These are phyloP conservation scores for Sporothrix humicola DNA, from an alignment of 2,329 filamentous ascomycete genomes.

Conservation along the genomic window DNA sequence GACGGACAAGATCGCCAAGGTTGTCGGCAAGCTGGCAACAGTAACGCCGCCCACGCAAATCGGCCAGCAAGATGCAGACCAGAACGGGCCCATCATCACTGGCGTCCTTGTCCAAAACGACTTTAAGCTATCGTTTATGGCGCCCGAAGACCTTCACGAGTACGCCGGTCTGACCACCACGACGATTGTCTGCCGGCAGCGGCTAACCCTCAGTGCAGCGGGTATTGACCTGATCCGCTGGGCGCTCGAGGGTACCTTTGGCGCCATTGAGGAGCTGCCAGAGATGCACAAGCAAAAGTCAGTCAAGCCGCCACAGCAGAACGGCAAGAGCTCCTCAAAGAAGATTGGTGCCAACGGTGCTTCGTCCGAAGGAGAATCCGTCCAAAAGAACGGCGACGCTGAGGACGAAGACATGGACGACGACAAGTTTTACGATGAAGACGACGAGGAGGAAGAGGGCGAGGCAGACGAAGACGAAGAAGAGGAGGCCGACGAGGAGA, in stretches of 20 bases:
- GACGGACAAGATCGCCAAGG: slow-evolving; percentile 92
- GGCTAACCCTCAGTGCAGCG: slow-evolving; percentile 83
- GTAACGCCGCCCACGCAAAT: slow-evolving; percentile 68
- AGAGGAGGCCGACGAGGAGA: slow-evolving; percentile 59
- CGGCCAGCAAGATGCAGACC: not conserved
- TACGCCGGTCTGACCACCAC: slow-evolving; percentile 97
- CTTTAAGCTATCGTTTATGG: slow-evolving; percentile 97
- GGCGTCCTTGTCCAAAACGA: slow-evolving; percentile 97
- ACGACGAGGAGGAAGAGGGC: slow-evolving; percentile 42
- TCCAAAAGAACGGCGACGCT: slow-evolving; percentile 30
- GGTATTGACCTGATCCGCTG: slow-evolving; percentile 90
- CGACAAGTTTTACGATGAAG: slow-evolving; percentile 49
- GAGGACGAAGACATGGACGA: slow-evolving; percentile 27
- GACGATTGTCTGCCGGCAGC: slow-evolving; percentile 89
- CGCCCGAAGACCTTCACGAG: slow-evolving; percentile 91
- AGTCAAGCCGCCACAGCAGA: slow-evolving; percentile 41
- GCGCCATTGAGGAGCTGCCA: slow-evolving; percentile 74
- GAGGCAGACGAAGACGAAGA: slow-evolving; percentile 55
- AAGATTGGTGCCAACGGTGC: slow-evolving; percentile 47
- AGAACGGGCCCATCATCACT: slow-evolving; percentile 65
- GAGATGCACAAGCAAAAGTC: slow-evolving; percentile 54
- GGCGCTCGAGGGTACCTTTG: slow-evolving; percentile 94
- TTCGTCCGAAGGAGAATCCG: slow-evolving; percentile 33
- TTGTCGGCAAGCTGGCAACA: slow-evolving; percentile 89
- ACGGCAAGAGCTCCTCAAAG: slow-evolving; percentile 45